Base-by-base conservation (phyloP, 305 asterid species). In the Fraxinus baroniana region DNA sequence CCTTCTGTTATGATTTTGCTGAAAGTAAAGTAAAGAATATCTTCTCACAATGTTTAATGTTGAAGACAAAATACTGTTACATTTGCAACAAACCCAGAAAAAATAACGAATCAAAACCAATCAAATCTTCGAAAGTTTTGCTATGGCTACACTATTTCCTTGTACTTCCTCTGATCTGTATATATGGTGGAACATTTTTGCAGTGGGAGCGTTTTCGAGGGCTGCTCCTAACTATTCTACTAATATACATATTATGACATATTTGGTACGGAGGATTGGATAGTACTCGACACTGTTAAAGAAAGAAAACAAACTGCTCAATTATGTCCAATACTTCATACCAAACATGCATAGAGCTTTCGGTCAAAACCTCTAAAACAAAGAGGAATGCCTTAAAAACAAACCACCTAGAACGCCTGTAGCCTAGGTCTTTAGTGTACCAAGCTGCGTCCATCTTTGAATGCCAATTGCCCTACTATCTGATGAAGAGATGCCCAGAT, bases 41-140 rank as follows among this genome's bases (percentile, higher is more conserved):
- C 73, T 64, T 24, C 73, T 24, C 73, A 24, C 4, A 70, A 70
- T 26, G 66, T 44, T 5, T 76, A 28, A 46, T 76, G 39, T 17
- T 46, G 62, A 77, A 77, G 32, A 77, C 39, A 28, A 77, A 49
- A 52, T 77, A 52, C 71, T n/a, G 80, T 77, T 77, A 77, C 80
- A 77, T 28, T 32, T 3, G 44, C 39, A 35, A 52, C 70, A 77
- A 32, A 30, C 71, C 80, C 57, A 77, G 80, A 77, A 77, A 44
- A 18, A 77, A 5, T 70, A 70, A 68, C 33, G 74, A 68, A 68
- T 68, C 37, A 5, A 68, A 68, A 30, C 22, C 76, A 70, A 70
- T 70, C 76, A 70, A 70, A 68, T 68, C 74, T 26, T 28, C 74
- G 13, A 3, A 10, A 30, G 39, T 70, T 70, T 28, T 30, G 20